phyloP scores from a whole-genome alignment of 805 yeast species.

The Myxozyma melibiosi region DNA sequence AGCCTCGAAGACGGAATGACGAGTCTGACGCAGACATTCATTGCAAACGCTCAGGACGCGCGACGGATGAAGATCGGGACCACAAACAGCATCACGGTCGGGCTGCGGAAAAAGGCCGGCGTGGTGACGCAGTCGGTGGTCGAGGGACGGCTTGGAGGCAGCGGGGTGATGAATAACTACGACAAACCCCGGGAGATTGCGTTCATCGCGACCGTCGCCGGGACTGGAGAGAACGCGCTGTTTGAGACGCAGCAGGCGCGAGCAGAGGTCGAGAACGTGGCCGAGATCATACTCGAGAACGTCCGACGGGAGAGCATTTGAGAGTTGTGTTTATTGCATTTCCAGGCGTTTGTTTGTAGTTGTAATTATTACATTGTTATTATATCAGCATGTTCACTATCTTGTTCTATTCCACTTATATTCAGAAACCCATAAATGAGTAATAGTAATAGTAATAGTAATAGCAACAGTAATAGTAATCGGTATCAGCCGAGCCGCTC shows the following conservation, averaged over 20 bases:
- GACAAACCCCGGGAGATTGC: slow-evolving; percentile 10
- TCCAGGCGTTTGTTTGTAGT: too few species aligned
- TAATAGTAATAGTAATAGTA: too few species aligned
- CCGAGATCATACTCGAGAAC: slow-evolving; percentile 8
- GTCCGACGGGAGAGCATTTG: too few species aligned
- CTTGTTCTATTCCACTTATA: too few species aligned
- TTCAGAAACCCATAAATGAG: too few species aligned
- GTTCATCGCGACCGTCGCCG: slow-evolving; percentile 8
- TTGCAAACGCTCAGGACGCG: slow-evolving; percentile 26
- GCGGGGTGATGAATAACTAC: not conserved
- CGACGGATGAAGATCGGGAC: slow-evolving; percentile 31
- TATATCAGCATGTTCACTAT: too few species aligned
- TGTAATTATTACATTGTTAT: too few species aligned
- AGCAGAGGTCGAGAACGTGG: slow-evolving; percentile 21
- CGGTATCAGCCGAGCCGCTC: too few species aligned
- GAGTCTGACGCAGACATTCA: slow-evolving; percentile 19
- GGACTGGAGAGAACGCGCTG: slow-evolving; percentile 10
- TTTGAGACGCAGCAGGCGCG: slow-evolving; percentile 12
- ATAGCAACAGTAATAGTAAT: too few species aligned
- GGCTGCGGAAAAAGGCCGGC: slow-evolving; percentile 13
- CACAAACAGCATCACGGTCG: slow-evolving; percentile 23
- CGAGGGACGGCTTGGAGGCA: slow-evolving; percentile 8
- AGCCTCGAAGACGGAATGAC: slow-evolving; percentile 1
- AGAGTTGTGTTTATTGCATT: too few species aligned
- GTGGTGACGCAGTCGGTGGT: slow-evolving; percentile 23